Percentiles rank a stretch among this genome's conserved stretches.
These are phyloP conservation scores for Diplodia corticola DNA, from an alignment of 2,329 filamentous ascomycete species.

Conservation along the genomic window DNA sequence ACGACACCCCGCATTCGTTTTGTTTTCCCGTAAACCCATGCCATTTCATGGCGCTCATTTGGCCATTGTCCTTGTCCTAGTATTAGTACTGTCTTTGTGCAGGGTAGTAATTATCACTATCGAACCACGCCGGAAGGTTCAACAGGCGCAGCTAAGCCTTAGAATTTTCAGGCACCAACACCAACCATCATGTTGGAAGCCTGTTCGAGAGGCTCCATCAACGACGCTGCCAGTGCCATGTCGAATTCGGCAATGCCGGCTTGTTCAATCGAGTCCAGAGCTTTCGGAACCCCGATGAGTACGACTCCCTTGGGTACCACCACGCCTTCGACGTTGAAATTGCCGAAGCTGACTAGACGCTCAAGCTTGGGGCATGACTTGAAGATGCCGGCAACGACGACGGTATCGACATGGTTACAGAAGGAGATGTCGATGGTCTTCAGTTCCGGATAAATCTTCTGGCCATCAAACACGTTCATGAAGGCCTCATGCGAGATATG, in stretches of 20 bases:
- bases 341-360: constrained; percentile 63
- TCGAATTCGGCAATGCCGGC: constrained; percentile 38
- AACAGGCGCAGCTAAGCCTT: neutral
- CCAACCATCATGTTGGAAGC: neutral
- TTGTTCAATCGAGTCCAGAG: constrained; percentile 58
- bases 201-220: constrained; percentile 11
- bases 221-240: neutral
- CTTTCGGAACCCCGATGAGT: constrained; percentile 60
- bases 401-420: constrained; percentile 66
- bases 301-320: constrained; percentile 59
- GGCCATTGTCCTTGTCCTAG: neutral
- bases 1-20: neutral
- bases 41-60: neutral
- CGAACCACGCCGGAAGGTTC: neutral
- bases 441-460: constrained; percentile 65
- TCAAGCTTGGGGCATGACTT: constrained; percentile 59
- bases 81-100: neutral
- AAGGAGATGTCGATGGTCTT: constrained; percentile 76
- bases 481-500: constrained; percentile 75
- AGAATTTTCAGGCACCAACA: neutral
- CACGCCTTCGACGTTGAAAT: constrained; percentile 60
- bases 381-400: constrained; percentile 65
- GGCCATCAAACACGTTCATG: constrained; percentile 67
- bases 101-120: neutral
- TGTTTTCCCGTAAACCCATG: neutral